phyloP scores from a whole-genome alignment of 345 rosid species.

The Mallotus nudiflorus region DNA sequence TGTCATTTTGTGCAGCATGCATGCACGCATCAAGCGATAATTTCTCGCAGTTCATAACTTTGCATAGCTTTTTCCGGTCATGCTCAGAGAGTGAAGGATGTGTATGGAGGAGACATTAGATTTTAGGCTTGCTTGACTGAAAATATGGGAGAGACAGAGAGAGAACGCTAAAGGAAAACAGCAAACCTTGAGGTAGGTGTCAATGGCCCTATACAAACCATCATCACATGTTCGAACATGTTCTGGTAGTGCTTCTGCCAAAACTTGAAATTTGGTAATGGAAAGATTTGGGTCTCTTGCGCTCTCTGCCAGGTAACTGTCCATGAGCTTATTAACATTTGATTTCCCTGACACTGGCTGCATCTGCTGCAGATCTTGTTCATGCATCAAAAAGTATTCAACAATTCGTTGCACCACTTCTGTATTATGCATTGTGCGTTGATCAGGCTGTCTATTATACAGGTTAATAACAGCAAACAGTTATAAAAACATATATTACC shows the following conservation, averaged over 20 bases:
- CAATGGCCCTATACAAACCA: slow-evolving; percentile 90
- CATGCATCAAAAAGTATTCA: slow-evolving; percentile 76
- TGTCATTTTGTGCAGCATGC: slow-evolving; percentile 93
- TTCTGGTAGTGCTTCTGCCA: slow-evolving; percentile 74
- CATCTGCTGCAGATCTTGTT: slow-evolving; percentile 60
- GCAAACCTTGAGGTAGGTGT: slow-evolving; percentile 81
- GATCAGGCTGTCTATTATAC: slow-evolving; percentile 50
- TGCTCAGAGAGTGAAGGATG: slow-evolving; percentile 73
- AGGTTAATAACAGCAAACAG: slow-evolving; percentile 18
- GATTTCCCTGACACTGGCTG: slow-evolving; percentile 44
- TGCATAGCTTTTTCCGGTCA: slow-evolving; percentile 72
- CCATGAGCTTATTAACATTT: slow-evolving; percentile 68
- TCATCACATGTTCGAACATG: slow-evolving; percentile 70
- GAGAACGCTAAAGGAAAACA: neutral
- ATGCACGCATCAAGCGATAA: slow-evolving; percentile 83
- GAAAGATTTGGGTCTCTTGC: slow-evolving; percentile 77
- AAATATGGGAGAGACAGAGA: slow-evolving; percentile 12
- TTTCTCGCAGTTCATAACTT: slow-evolving; percentile 69
- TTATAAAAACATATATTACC: neutral
- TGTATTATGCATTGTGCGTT: slow-evolving; percentile 52
- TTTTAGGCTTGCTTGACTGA: neutral
- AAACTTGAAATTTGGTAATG: slow-evolving; percentile 73
- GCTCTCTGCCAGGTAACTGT: slow-evolving; percentile 69
- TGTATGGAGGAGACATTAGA: slow-evolving; percentile 44
- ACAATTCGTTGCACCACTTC: slow-evolving; percentile 71